phyloP scores from a whole-genome alignment of 208 protist genomes.

The Blastocrithidia nonstop region DNA sequence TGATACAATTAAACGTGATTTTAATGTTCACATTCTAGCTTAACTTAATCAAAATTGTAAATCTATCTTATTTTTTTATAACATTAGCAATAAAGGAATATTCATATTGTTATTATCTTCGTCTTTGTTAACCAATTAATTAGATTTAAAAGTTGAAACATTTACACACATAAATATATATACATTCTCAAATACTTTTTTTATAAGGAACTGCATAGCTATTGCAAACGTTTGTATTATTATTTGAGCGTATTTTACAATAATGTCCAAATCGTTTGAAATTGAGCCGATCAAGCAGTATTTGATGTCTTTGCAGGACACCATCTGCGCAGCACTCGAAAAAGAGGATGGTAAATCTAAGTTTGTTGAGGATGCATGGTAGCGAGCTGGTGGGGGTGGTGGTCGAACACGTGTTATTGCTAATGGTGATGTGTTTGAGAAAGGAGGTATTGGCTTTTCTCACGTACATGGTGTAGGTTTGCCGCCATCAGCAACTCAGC shows the following conservation, averaged over 20 bases:
- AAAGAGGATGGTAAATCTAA: slow-evolving; percentile 17
- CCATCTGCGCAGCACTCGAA: slow-evolving; percentile 34
- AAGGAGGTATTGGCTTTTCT: slow-evolving; percentile 68
- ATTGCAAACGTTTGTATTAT: neutral
- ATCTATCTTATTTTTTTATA: too few species aligned
- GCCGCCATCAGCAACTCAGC: slow-evolving; percentile 16
- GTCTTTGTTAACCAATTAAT: too few species aligned
- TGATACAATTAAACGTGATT: too few species aligned
- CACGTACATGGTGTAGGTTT: slow-evolving; percentile 39
- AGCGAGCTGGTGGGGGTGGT: slow-evolving; percentile 28
- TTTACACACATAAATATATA: slow-evolving; percentile 1
- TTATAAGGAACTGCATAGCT: neutral
- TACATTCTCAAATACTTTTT: neutral
- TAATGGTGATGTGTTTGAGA: slow-evolving; percentile 40
- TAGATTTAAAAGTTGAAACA: too few species aligned
- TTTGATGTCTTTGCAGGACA: slow-evolving; percentile 20
- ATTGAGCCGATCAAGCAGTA: slow-evolving; percentile 16
- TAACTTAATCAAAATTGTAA: too few species aligned
- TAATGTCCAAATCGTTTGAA: slow-evolving; percentile 1
- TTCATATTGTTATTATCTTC: too few species aligned
- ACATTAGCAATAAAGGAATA: too few species aligned
- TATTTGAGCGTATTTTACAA: neutral
- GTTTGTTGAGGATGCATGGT: slow-evolving; percentile 48
- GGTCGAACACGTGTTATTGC: slow-evolving; percentile 43
- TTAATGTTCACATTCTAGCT: too few species aligned